Evolutionary conservation across 106 monocot genomes (phyloP).

Genomic region (Alisma plantagoaquatica): DNA sequence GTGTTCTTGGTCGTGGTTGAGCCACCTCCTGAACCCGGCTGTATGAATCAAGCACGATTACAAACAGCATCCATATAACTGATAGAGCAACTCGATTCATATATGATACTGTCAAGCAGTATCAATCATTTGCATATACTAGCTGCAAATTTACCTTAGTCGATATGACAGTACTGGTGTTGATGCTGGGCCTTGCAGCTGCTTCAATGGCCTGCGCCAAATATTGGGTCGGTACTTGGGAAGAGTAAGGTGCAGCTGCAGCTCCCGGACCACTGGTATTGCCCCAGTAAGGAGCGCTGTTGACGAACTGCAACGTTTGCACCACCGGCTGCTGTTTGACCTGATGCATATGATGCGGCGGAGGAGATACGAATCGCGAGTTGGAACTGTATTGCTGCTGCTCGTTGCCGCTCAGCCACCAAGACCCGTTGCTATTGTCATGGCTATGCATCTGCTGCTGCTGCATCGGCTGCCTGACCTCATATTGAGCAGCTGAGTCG

Average conservation of each 20-base stretch:
- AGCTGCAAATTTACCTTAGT: slow-evolving; percentile 15
- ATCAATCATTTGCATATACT: neutral
- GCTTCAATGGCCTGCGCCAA: slow-evolving; percentile 23
- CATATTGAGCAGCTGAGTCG: slow-evolving; percentile 21
- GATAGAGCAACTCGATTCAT: too few species aligned
- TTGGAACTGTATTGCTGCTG: slow-evolving; percentile 4
- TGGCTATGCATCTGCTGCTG: slow-evolving; percentile 11
- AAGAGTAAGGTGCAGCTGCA: neutral
- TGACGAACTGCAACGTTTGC: slow-evolving; percentile 34
- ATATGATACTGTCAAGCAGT: neutral
- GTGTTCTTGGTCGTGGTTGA: slow-evolving; percentile 8
- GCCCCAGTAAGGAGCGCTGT: slow-evolving; percentile 41
- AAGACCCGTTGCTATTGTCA: neutral
- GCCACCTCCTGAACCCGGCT: slow-evolving; percentile 29
- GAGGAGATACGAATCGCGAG: slow-evolving; percentile 22
- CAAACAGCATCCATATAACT: too few species aligned
- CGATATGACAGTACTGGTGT: slow-evolving; percentile 3
- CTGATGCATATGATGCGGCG: slow-evolving; percentile 18
- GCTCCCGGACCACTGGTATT: slow-evolving; percentile 12
- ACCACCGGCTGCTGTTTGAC: slow-evolving; percentile 18
- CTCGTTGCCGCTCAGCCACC: slow-evolving; percentile 10
- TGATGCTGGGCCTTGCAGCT: slow-evolving; percentile 22
- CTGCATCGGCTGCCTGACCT: slow-evolving; percentile 17
- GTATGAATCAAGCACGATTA: slow-evolving; percentile 1
- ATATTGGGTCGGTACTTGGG: neutral